phyloP scores from a whole-genome alignment of 176 grass and related monocot genomes.

The Triticum aestivum region IWGSC_CS_RefSeq_v2.1 NC_057796.1:255149093-255149592 shows the following conservation, averaged over 20 bases:
- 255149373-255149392: not conserved
- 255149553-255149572: not conserved
- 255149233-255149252: not conserved
- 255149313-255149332: not conserved
- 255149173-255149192: not conserved
- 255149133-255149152: not conserved
- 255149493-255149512: not conserved
- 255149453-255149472: conserved; percentile 14
- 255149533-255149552: not conserved
- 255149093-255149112: not conserved
- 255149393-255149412: not conserved
- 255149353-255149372: not conserved
- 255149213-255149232: not conserved
- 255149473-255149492: not conserved
- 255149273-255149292: not conserved
- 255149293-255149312: not conserved
- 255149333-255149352: not conserved
- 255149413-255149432: not conserved
- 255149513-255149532: not conserved
- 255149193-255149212: too few relatives aligned
- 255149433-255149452: not conserved
- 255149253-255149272: not conserved
- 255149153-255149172: not conserved
- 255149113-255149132: not conserved
- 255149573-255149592: too few relatives aligned